phyloP scores from a whole-genome alignment of 768 basidiomycete species.

The Trametes cubensis region DNA sequence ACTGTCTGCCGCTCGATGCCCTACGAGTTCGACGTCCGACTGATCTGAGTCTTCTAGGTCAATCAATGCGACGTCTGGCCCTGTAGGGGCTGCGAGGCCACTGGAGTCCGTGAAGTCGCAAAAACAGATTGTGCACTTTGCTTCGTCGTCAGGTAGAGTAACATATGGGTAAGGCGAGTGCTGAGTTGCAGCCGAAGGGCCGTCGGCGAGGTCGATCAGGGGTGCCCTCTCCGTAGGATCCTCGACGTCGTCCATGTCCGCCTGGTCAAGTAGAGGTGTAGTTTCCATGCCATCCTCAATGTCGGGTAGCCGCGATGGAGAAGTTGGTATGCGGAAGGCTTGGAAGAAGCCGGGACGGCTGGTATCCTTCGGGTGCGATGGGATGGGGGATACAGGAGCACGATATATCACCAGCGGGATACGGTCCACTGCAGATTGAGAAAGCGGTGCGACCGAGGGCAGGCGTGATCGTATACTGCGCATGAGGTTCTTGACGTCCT shows the following conservation, averaged over 20 bases:
- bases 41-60: too few species aligned
- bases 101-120: conserved; percentile 64
- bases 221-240: not conserved
- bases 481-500: not conserved
- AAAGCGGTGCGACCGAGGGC: not conserved
- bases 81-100: too few species aligned
- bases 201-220: not conserved
- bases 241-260: not conserved
- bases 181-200: too few species aligned
- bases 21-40: too few species aligned
- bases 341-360: not conserved
- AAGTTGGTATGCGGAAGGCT: not conserved
- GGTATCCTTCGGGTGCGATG: not conserved
- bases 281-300: not conserved
- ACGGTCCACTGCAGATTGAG: not conserved
- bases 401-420: not conserved
- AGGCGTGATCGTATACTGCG: not conserved
- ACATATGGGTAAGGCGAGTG: too few species aligned
- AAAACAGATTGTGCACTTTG: conserved; percentile 83
- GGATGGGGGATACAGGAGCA: not conserved
- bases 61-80: too few species aligned
- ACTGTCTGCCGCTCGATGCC: too few species aligned
- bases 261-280: not conserved
- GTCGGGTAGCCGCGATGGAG: not conserved
- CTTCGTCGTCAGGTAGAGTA: conserved; percentile 57